phyloP scores from a whole-genome alignment of 345 rosid species.

The Rhizophora mangle region DNA sequence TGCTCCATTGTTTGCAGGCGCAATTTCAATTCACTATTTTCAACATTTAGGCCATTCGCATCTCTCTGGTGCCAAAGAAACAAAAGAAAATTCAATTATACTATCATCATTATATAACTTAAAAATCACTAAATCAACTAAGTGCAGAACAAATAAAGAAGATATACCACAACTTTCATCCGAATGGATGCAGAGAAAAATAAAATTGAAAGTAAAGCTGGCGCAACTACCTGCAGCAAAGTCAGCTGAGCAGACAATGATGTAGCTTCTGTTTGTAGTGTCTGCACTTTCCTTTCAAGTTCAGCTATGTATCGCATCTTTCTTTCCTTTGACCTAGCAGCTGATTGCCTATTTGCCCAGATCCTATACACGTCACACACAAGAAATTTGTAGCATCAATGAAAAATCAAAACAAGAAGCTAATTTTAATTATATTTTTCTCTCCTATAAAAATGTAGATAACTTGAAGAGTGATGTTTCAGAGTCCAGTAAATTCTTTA shows the following conservation, averaged over 20 bases:
- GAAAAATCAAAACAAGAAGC: background rate
- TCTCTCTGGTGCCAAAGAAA: slow-evolving; percentile 57
- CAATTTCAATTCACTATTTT: slow-evolving; percentile 83
- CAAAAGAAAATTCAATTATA: background rate
- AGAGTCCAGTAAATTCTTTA: no score
- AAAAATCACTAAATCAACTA: background rate
- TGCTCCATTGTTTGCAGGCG: slow-evolving; percentile 91
- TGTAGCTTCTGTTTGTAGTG: slow-evolving; percentile 86
- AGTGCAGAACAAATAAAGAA: background rate
- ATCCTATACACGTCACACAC: slow-evolving; percentile 44
- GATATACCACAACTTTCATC: slow-evolving; percentile 5
- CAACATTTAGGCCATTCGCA: slow-evolving; percentile 69
- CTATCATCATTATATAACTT: background rate
- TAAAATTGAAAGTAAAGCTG: slow-evolving; percentile 2
- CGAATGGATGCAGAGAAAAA: background rate
- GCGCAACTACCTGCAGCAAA: slow-evolving; percentile 63
- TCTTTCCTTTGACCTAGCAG: slow-evolving; percentile 94
- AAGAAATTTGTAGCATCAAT: background rate
- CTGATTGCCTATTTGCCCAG: slow-evolving; percentile 97
- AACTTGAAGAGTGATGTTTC: background rate
- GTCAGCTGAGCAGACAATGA: slow-evolving; percentile 85
- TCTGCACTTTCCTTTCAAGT: slow-evolving; percentile 87
- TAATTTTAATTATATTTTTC: background rate
- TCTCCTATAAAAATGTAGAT: background rate
- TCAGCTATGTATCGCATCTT: slow-evolving; percentile 91